Evolutionary conservation across 768 basidiomycete species (phyloP).

Genomic region (Coprinopsis cinerea): DNA sequence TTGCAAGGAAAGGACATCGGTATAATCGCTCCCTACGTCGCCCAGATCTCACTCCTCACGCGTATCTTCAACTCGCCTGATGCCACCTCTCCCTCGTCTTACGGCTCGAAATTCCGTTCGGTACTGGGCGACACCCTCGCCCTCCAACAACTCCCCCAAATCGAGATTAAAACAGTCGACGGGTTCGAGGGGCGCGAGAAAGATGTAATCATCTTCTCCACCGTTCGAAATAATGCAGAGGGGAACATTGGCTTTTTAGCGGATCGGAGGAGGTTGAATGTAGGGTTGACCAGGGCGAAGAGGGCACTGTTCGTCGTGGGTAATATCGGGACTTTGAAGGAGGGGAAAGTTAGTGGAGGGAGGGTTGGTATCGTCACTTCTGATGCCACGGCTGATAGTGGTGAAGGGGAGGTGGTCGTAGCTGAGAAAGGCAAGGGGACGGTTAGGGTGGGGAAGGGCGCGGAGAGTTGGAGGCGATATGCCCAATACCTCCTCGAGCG

Average conservation of each 20-base stretch:
- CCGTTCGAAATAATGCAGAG: constrained; percentile 73
- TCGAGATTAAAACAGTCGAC: constrained; percentile 92
- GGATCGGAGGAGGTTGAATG: constrained; percentile 81
- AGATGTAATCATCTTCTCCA: constrained; percentile 87
- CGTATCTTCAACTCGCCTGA: constrained; percentile 60
- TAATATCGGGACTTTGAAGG: constrained; percentile 57
- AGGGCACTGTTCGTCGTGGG: constrained; percentile 81
- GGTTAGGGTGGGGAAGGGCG: constrained; percentile 33
- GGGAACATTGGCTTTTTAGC: constrained; percentile 87
- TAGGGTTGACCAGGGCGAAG: constrained; percentile 85
- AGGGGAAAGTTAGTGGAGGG: constrained; percentile 31
- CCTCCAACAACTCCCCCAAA: constrained; percentile 52
- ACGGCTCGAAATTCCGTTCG: no score
- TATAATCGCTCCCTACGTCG: constrained; percentile 87
- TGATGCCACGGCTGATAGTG: not conserved
- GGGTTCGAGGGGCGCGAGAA: constrained; percentile 95
- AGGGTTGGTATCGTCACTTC: constrained; percentile 10
- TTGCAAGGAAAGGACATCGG: constrained; percentile 77
- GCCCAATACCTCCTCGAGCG: constrained; percentile 47
- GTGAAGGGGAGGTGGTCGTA: not conserved
- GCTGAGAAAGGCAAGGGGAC: constrained; percentile 16
- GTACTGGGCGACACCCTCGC: constrained; percentile 63
- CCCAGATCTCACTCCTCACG: constrained; percentile 75
- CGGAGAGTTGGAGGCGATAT: constrained; percentile 57
- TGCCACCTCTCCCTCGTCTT: no score